These are phyloP conservation scores for Haplosporangium sp. DNA, from an alignment of 371 early-diverging fungal species.

Conservation along the genomic window DNA sequence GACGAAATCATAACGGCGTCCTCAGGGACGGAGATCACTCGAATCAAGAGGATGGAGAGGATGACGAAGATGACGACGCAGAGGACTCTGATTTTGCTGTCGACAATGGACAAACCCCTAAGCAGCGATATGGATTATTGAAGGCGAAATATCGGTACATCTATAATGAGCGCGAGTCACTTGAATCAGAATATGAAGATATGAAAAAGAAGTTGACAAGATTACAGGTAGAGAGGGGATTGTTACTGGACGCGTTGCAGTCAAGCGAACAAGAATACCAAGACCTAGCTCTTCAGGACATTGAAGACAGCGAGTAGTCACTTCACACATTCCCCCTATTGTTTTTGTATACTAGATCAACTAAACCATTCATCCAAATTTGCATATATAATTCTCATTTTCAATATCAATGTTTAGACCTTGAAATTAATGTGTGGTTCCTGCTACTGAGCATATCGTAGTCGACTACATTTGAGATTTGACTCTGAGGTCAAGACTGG, in stretches of 20 bases:
- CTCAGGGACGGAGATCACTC: constrained; percentile 1
- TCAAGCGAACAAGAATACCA: constrained; percentile 51
- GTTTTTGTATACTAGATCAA: constrained; percentile 8
- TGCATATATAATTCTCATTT: too few relatives aligned
- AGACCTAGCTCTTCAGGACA: constrained; percentile 39
- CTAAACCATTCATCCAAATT: too few relatives aligned
- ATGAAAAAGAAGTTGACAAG: constrained; percentile 62
- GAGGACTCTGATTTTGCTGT: constrained; percentile 50
- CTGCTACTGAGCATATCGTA: too few relatives aligned
- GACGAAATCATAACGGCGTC: not conserved
- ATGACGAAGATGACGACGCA: constrained; percentile 30
- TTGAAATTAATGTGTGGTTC: too few relatives aligned
- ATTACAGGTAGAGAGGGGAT: constrained; percentile 63
- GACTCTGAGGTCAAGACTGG: too few relatives aligned
- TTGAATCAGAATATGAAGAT: constrained; percentile 63
- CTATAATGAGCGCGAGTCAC: constrained; percentile 67
- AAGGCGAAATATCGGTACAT: constrained; percentile 69
- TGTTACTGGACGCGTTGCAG: constrained; percentile 66
- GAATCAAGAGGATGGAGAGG: not conserved
- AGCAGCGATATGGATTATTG: constrained; percentile 62
- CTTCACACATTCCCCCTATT: not conserved
- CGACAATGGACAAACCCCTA: constrained; percentile 41
- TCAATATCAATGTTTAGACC: too few relatives aligned
- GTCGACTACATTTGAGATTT: too few relatives aligned
- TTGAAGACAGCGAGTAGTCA: constrained; percentile 50